phyloP scores from a whole-genome alignment of 768 basidiomycete genomes.

The Calocybe cyanea region DNA sequence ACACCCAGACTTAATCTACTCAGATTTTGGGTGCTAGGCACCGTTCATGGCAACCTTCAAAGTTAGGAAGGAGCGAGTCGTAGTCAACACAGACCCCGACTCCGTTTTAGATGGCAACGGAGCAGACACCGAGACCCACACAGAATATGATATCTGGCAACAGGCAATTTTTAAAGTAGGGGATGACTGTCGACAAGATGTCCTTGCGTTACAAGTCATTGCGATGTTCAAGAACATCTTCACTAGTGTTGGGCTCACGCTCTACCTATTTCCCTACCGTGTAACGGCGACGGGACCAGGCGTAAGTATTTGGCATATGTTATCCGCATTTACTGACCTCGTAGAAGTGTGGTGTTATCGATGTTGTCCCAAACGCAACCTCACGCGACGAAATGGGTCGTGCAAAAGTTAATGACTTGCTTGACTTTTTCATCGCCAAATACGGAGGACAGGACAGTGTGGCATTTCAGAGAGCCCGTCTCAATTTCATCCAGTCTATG shows the following conservation, averaged over 20 bases:
- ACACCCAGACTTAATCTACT: neutral
- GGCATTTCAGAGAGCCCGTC: slow-evolving; percentile 86
- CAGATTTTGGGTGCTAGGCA: slow-evolving; percentile 50
- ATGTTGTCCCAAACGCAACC: slow-evolving; percentile 96
- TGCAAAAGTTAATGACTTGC: slow-evolving; percentile 94
- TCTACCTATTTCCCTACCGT: slow-evolving; percentile 94
- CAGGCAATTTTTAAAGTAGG: slow-evolving; percentile 99
- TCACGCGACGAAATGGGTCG: slow-evolving; percentile 99
- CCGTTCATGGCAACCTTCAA: slow-evolving; percentile 99
- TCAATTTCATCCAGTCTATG: slow-evolving; percentile 99
- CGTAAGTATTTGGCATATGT: slow-evolving; percentile 44
- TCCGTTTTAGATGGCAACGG: slow-evolving; percentile 63
- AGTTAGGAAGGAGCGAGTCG: slow-evolving; percentile 81
- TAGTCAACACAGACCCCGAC: slow-evolving; percentile 68
- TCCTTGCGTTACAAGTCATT: slow-evolving; percentile 94
- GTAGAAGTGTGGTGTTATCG: slow-evolving; percentile 90
- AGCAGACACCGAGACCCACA: slow-evolving; percentile 51
- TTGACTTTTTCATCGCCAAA: slow-evolving; percentile 90
- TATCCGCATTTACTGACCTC: slow-evolving; percentile 1
- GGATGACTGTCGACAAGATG: slow-evolving; percentile 97
- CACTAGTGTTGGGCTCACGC: slow-evolving; percentile 77
- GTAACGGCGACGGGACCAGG: slow-evolving; percentile 97
- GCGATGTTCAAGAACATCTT: slow-evolving; percentile 99
- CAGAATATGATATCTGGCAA: slow-evolving; percentile 89
- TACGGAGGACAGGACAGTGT: slow-evolving; percentile 90